A percentile compares a stretch with the other conserved stretches of the same genome.
Conservation (phyloP, 1,284 basidiomycete species). For the Sphaerobolus stellatus region DNA sequence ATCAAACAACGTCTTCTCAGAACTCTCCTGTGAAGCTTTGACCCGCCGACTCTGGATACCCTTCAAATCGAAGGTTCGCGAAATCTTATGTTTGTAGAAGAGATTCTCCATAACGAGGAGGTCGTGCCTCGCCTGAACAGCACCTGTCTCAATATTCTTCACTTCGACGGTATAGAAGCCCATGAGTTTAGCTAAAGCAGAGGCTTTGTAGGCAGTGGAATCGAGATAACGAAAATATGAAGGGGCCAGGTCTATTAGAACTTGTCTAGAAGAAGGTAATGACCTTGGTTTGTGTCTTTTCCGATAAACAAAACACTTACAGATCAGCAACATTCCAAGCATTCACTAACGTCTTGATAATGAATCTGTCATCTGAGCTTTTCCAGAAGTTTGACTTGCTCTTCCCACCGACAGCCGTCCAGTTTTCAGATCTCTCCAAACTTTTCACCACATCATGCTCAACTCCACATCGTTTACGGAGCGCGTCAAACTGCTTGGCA, state of each 20-base stretch:
- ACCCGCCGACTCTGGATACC: constrained; percentile 73
- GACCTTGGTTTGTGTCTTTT: neutral
- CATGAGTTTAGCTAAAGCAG: constrained; percentile 70
- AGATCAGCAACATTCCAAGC: constrained; percentile 82
- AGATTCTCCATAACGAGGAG: constrained; percentile 81
- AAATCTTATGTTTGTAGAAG: constrained; percentile 66
- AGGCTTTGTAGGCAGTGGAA: constrained; percentile 60
- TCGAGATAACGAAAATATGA: constrained; percentile 78
- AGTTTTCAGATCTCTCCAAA: constrained; percentile 59
- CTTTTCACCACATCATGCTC: constrained; percentile 62
- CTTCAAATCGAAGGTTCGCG: constrained; percentile 75
- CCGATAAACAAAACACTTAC: constrained; percentile 44
- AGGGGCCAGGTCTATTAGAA: constrained; percentile 70
- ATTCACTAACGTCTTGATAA: constrained; percentile 80
- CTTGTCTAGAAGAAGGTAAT: constrained; percentile 52
- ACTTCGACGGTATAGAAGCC: constrained; percentile 79
- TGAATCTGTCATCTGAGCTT: constrained; percentile 69
- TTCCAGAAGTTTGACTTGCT: constrained; percentile 77
- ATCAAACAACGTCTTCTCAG: constrained; percentile 66
- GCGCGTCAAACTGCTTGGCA: constrained; percentile 70
- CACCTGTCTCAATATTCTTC: constrained; percentile 67
- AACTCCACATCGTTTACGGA: constrained; percentile 65
- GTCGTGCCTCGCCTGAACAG: constrained; percentile 64
- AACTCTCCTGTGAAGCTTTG: constrained; percentile 44
- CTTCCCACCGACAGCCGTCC: constrained; percentile 72